phyloP scores from a whole-genome alignment of 2,329 filamentous ascomycete genomes.

The Fusarium sulawesiense region DNA sequence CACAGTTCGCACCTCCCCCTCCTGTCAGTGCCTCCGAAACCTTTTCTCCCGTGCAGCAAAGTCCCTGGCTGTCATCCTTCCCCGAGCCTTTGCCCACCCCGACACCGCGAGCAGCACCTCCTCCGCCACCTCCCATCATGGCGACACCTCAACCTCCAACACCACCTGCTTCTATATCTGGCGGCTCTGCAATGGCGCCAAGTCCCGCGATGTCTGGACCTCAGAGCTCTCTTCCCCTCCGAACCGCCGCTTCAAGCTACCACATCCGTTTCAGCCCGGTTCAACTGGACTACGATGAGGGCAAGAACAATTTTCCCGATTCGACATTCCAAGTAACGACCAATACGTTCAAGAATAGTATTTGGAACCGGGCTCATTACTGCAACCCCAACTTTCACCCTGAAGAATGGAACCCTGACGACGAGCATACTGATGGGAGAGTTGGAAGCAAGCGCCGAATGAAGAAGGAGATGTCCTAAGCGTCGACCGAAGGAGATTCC shows the following conservation, averaged over 20 bases:
- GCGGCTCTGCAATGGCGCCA: slow-evolving; percentile 31
- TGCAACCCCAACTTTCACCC: slow-evolving; percentile 68
- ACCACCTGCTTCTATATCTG: slow-evolving; percentile 50
- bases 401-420: slow-evolving; percentile 58
- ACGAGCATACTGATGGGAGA: slow-evolving; percentile 51
- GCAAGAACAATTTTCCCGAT: slow-evolving; percentile 57
- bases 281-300: slow-evolving; percentile 61
- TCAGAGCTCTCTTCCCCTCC: slow-evolving; percentile 22
- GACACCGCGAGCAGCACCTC: slow-evolving; percentile 35
- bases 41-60: slow-evolving; percentile 52
- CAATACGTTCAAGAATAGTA: slow-evolving; percentile 72
- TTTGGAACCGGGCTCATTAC: slow-evolving; percentile 75
- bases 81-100: slow-evolving; percentile 42
- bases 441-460: slow-evolving; percentile 42
- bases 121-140: slow-evolving; percentile 48
- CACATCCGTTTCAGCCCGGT: slow-evolving; percentile 63
- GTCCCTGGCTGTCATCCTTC: slow-evolving; percentile 53
- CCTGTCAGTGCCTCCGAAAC: slow-evolving; percentile 46
- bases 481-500: neutral
- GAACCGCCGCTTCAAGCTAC: slow-evolving; percentile 40
- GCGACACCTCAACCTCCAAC: slow-evolving; percentile 48
- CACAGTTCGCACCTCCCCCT: slow-evolving; percentile 50
- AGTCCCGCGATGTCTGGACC: slow-evolving; percentile 38
- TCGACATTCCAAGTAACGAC: slow-evolving; percentile 63
- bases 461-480: slow-evolving; percentile 37